A percentile compares a stretch with the other conserved stretches of the same genome.
These are phyloP conservation scores for Alisma plantagoaquatica DNA, from an alignment of 106 monocot species.

Conservation along the genomic window DNA sequence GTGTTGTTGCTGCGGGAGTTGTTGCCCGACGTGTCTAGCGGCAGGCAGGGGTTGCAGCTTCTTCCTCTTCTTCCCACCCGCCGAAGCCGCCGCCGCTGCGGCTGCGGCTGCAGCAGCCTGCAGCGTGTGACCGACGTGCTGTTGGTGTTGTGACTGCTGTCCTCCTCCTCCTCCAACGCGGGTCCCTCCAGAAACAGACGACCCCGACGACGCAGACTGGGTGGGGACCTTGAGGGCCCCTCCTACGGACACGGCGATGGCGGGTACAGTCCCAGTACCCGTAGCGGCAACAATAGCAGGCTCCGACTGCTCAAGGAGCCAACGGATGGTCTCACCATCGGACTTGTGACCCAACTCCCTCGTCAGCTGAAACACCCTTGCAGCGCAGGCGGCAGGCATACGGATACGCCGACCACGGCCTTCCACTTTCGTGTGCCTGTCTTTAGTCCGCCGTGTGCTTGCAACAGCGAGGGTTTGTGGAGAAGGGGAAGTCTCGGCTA, in stretches of 20 bases:
- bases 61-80: slow-evolving; percentile 6
- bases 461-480: too few relatives aligned
- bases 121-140: too few relatives aligned
- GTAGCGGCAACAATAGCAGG: slow-evolving; percentile 27
- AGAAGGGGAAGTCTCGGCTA: too few relatives aligned
- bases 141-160: neutral
- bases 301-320: slow-evolving; percentile 23
- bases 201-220: slow-evolving; percentile 10
- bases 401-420: slow-evolving; percentile 21
- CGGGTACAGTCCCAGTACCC: slow-evolving; percentile 23
- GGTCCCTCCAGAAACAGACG: too few relatives aligned
- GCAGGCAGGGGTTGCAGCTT: slow-evolving; percentile 1
- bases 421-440: slow-evolving; percentile 27
- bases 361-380: slow-evolving; percentile 24
- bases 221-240: slow-evolving; percentile 22
- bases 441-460: slow-evolving; percentile 13
- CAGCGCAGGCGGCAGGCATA: slow-evolving; percentile 24
- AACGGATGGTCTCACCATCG: slow-evolving; percentile 23
- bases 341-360: slow-evolving; percentile 24
- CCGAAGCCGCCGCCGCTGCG: neutral
- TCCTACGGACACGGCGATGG: slow-evolving; percentile 21
- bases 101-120: too few relatives aligned
- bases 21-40: neutral
- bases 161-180: slow-evolving; percentile 2
- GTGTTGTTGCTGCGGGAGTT: neutral